Evolutionary conservation across 768 basidiomycete species (phyloP), one percentile per base, ranked within the genome.

Genomic region (Hygrophoropsis aurantiaca): DNA sequence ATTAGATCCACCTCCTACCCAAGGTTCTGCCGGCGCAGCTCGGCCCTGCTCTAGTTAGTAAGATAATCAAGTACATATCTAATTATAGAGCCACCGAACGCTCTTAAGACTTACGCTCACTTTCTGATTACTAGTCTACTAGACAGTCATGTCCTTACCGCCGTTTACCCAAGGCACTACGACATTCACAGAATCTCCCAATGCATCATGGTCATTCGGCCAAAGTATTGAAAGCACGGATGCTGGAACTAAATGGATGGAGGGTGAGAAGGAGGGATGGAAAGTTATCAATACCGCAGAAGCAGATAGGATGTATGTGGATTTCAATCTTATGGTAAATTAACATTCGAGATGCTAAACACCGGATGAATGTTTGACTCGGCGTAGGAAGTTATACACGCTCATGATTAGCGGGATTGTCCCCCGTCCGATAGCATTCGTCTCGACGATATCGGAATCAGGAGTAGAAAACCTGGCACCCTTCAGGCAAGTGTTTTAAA

Each of bases 351-450:
- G 6, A 30, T 7, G 27, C 27, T 30, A 7, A 6, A 30, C 27
- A 30, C n/a, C n/a, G n/a, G n/a, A n/a, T n/a, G n/a, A n/a, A n/a
- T n/a, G n/a, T n/a, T n/a, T n/a, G n/a, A n/a, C n/a, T n/a, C n/a
- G n/a, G n/a, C n/a, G n/a, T 36, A 70, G 64, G 11, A 26, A 48
- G 27, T 42, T 71, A 13, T 69, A 74, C 55, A 56, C 46, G 32
- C 49, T 71, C 19, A 50, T 74, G 61, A 65, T 67, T 20, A 65
- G 67, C 40, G 72, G 72, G 9, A 57, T 75, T 38, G 59, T 66
- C 1, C 75, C 77, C 0, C 59, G 75, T n/a, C 77, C 75, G 7
- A 70, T 77, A 25, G 74, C 71, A 2, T 73, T 76, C 46, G 64
- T 74, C 8, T 73, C 73, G 16, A 66, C 68, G 21, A 44, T 73